Percentiles rank a stretch among this genome's conserved stretches.
Evolutionary conservation across 352 stramenopile species (phyloP).

Genomic region (Globisporangium cylindrosporum): DNA sequence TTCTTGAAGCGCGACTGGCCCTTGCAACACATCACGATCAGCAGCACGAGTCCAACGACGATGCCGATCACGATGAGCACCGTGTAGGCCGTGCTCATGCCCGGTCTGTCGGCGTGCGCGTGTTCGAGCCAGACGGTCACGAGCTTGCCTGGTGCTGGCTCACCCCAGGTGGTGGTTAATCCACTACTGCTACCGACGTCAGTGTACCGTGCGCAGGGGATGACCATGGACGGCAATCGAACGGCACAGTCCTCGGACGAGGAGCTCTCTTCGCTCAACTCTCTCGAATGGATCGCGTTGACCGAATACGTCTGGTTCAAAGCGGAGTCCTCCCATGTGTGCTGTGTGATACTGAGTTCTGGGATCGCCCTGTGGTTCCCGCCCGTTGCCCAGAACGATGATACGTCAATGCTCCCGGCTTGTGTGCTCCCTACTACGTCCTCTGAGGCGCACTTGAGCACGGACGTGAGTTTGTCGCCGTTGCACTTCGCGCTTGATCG

Average conservation of each 20-base stretch:
- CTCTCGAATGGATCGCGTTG: constrained; percentile 28
- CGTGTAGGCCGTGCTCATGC: constrained; percentile 9
- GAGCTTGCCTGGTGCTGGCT: neutral
- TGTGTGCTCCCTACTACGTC: neutral
- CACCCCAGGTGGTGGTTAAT: neutral
- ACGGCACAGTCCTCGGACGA: constrained; percentile 9
- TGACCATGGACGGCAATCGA: constrained; percentile 15
- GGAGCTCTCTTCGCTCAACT: constrained; percentile 3
- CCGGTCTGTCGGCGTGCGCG: constrained; percentile 7
- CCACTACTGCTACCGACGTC: neutral
- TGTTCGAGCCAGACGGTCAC: constrained; percentile 16
- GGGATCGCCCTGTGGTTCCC: constrained; percentile 18
- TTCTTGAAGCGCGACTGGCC: constrained; percentile 4
- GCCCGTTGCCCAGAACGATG: constrained; percentile 31
- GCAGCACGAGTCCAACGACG: constrained; percentile 7
- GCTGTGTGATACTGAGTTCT: constrained; percentile 16
- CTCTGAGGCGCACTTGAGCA: constrained; percentile 20
- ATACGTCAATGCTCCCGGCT: neutral
- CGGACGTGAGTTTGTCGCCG: constrained; percentile 19
- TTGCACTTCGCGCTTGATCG: constrained; percentile 18
- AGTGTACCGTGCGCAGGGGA: constrained; percentile 19
- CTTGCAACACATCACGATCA: constrained; percentile 10
- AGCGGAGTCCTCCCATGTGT: constrained; percentile 19
- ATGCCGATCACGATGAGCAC: constrained; percentile 8
- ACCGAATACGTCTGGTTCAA: constrained; percentile 15